Percentiles rank a stretch among this genome's conserved stretches.
phyloP scores from a whole-genome alignment of 2,329 filamentous ascomycete species.

The Fusarium graminum region DNA sequence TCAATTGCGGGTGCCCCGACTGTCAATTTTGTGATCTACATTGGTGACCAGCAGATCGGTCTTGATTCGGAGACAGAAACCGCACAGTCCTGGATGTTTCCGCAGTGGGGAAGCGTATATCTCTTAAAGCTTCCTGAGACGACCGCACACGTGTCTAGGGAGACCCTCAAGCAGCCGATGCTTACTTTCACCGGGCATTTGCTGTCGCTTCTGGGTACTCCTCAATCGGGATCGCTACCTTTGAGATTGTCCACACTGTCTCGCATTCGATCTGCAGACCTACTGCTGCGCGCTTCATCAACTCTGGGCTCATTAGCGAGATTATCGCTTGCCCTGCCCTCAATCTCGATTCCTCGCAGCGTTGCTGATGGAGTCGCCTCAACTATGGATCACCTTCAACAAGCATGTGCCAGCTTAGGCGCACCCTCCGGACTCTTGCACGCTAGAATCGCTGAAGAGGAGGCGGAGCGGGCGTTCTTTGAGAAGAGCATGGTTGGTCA shows the following conservation, averaged over 20 bases:
- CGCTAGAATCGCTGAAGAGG: conserved; percentile 85
- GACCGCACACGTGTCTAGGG: conserved; percentile 68
- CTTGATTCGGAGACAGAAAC: conserved; percentile 60
- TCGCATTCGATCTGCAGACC: conserved; percentile 85
- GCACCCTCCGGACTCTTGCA: conserved; percentile 77
- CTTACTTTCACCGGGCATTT: conserved; percentile 92
- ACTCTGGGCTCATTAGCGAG: conserved; percentile 94
- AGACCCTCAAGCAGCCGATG: conserved; percentile 82
- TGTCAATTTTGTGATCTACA: conserved; percentile 94
- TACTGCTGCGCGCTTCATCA: conserved; percentile 90
- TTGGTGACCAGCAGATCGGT: conserved; percentile 80
- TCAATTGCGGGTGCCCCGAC: conserved; percentile 95
- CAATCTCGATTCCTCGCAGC: conserved; percentile 88
- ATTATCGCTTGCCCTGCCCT: conserved; percentile 84
- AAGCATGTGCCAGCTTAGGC: conserved; percentile 79
- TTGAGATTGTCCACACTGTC: conserved; percentile 86
- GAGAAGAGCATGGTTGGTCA: conserved; percentile 99
- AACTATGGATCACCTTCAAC: conserved; percentile 81
- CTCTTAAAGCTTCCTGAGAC: conserved; percentile 64
- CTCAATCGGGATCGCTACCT: conserved; percentile 84
- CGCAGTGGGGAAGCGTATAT: conserved; percentile 88
- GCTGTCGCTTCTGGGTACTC: conserved; percentile 86
- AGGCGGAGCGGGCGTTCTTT: conserved; percentile 95
- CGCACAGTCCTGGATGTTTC: conserved; percentile 85
- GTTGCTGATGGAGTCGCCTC: conserved; percentile 88